Percentiles rank a stretch among this genome's conserved stretches.
Conservation (phyloP, 2,329 filamentous ascomycete species). For the Sporothrix schenckii region DNA sequence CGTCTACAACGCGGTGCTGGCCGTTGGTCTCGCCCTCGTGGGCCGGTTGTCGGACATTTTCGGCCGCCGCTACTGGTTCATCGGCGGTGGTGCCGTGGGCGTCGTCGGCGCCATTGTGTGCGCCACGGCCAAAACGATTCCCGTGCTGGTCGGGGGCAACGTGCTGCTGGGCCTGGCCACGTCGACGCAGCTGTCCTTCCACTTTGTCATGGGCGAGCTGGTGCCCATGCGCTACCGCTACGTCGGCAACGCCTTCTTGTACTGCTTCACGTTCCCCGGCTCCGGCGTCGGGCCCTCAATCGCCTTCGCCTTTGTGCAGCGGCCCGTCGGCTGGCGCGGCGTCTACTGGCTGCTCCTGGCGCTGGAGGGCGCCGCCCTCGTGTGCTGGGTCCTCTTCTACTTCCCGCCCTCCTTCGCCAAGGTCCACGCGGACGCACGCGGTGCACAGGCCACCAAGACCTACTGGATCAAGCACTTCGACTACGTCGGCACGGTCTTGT, state of each 20-base stretch:
- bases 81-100: constrained; percentile 41
- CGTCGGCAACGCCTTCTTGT: constrained; percentile 42
- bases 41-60: constrained; percentile 41
- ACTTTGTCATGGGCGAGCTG: constrained; percentile 45
- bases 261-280: constrained; percentile 42
- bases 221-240: constrained; percentile 47
- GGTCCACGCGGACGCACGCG: constrained; percentile 38
- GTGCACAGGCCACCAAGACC: constrained; percentile 34
- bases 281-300: constrained; percentile 40
- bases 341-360: constrained; percentile 41
- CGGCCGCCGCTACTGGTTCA: constrained; percentile 40
- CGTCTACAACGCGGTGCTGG: constrained; percentile 40
- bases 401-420: constrained; percentile 43
- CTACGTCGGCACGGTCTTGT: constrained; percentile 42
- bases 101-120: constrained; percentile 46
- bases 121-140: constrained; percentile 45
- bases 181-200: constrained; percentile 46
- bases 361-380: constrained; percentile 39
- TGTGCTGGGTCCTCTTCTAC: constrained; percentile 44
- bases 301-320: constrained; percentile 37
- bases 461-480: constrained; percentile 42
- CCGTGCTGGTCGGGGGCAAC: constrained; percentile 45
- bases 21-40: constrained; percentile 40
- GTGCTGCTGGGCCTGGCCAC: constrained; percentile 45
- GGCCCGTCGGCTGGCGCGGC: constrained; percentile 41